Base-by-base conservation (phyloP, 2,329 filamentous ascomycete genomes). In the Atkinsonella hypoxylon region DNA sequence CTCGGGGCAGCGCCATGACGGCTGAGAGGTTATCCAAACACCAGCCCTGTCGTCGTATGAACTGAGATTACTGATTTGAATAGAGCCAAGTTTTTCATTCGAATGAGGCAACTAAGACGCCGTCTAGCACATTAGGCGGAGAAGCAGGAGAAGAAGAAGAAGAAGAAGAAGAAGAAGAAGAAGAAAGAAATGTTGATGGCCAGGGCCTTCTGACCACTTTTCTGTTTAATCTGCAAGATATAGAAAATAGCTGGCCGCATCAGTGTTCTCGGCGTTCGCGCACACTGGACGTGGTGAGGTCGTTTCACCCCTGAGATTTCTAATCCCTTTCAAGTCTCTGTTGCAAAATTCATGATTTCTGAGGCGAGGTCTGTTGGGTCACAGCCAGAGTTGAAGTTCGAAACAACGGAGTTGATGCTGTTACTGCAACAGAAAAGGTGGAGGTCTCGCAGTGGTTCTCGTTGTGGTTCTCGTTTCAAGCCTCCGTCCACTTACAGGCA, bases 1-100 rank as follows among this genome's bases (percentile, higher is more conserved):
- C 77, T 62, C 82, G 75, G 59, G 73, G 73, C 55, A 70, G 64
- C 43, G 71, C 68, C 74, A 78, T 78, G 55, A 43, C 44, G 20
- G 31, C 38, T 17, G 9, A 41, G 8, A 31, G 12, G 8, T 41
- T 38, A 12, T 6, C 17, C 12, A 9, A 18, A 2, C 15, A 20
- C 44, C 15, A 45, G 45, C 7, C 26, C 32, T 22, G 18, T 26
- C 26, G 11, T 39, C 45, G 45, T 13, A 5, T 20, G 34, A 40
- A n/a, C 26, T 4, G 13, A 26, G 11, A 26, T 34, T 20, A n/a
- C 32, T 20, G 20, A 39, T 30, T 4, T 26, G 26, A 47, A 8
- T 6, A 45, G 18, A 20, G 32, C 22, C 20, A 18, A 20, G 13
- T 12, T 20, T 42, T 36, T 32, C 31, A 18, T 41, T 26, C 11